Percentiles rank a stretch among this genome's conserved stretches.
These are phyloP conservation scores for Collybia mongolica DNA, from an alignment of 768 basidiomycete species.

Conservation along the genomic window DNA sequence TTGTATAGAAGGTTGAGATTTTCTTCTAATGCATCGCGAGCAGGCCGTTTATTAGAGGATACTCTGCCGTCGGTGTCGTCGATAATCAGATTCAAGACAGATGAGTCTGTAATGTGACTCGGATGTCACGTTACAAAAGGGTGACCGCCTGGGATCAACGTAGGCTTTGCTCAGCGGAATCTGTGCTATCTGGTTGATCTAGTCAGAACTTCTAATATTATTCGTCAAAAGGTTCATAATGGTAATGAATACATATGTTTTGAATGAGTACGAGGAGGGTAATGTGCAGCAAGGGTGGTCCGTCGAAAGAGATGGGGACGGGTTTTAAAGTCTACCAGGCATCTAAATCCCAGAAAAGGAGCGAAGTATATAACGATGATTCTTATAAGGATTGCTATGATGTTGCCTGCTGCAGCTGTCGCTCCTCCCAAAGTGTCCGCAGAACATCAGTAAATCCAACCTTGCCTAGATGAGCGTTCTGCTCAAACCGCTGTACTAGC, in stretches of 20 bases:
- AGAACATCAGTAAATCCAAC: conserved; percentile 89
- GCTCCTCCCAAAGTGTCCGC: conserved; percentile 72
- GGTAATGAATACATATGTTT: conserved; percentile 10
- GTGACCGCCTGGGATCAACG: conserved; percentile 11
- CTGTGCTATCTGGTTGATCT: background rate
- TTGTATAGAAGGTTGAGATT: background rate
- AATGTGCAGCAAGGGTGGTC: conserved; percentile 5
- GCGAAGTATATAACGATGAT: conserved; percentile 4
- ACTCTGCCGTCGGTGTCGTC: conserved; percentile 2
- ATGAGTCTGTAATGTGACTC: conserved; percentile 8
- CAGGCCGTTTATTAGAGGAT: background rate
- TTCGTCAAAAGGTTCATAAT: conserved; percentile 3
- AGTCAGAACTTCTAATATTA: conserved; percentile 11
- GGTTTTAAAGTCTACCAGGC: conserved; percentile 15
- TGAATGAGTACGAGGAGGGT: conserved; percentile 5
- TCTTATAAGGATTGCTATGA: conserved; percentile 5
- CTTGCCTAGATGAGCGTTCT: conserved; percentile 89
- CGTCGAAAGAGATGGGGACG: conserved; percentile 2
- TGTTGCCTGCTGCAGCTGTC: conserved; percentile 37
- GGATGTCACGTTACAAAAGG: conserved; percentile 2
- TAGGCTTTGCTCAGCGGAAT: conserved; percentile 16
- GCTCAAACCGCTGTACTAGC: conserved; percentile 86
- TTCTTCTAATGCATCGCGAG: conserved; percentile 1
- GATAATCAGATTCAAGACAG: conserved; percentile 9
- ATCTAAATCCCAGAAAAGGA: conserved; percentile 11